Conservation (phyloP, 306 rosid species). For the Clitoria ternatea region DNA sequence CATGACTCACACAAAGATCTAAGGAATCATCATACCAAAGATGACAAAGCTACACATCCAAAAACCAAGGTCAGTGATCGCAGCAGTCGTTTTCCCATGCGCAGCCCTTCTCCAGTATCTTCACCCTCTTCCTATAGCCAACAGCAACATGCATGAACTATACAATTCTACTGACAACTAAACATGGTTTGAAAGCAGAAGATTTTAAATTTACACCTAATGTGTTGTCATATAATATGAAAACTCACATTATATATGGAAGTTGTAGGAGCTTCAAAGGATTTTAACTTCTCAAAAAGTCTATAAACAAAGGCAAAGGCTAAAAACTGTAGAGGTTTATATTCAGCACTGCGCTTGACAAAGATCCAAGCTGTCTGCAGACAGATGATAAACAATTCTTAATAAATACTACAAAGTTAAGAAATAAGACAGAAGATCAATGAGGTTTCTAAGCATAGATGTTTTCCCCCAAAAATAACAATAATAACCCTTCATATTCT, state of each 20-base stretch:
- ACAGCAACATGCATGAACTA: constrained; percentile 30
- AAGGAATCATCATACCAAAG: constrained; percentile 59
- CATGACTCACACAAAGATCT: constrained; percentile 25
- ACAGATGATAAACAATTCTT: constrained; percentile 24
- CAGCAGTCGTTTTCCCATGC: constrained; percentile 89
- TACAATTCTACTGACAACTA: constrained; percentile 1
- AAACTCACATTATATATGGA: constrained; percentile 64
- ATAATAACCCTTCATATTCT: constrained; percentile 17
- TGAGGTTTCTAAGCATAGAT: neutral
- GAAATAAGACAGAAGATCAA: constrained; percentile 1
- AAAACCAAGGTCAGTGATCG: constrained; percentile 84
- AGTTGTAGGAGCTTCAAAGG: constrained; percentile 66
- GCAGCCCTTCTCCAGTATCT: constrained; percentile 79
- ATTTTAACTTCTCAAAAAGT: constrained; percentile 88
- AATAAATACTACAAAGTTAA: constrained; percentile 1
- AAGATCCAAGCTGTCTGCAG: constrained; percentile 85
- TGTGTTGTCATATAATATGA: constrained; percentile 18
- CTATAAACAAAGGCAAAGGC: constrained; percentile 92
- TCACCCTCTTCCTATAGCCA: constrained; percentile 90
- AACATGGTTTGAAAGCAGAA: constrained; percentile 14
- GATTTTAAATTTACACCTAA: neutral
- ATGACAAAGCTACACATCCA: constrained; percentile 82
- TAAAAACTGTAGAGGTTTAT: constrained; percentile 89
- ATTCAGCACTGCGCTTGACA: constrained; percentile 68
- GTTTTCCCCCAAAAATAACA: neutral